Percentiles rank a stretch among this genome's conserved stretches.
Conservation (phyloP, 805 yeast species). For the Zygosaccharomyces rouxii region DNA sequence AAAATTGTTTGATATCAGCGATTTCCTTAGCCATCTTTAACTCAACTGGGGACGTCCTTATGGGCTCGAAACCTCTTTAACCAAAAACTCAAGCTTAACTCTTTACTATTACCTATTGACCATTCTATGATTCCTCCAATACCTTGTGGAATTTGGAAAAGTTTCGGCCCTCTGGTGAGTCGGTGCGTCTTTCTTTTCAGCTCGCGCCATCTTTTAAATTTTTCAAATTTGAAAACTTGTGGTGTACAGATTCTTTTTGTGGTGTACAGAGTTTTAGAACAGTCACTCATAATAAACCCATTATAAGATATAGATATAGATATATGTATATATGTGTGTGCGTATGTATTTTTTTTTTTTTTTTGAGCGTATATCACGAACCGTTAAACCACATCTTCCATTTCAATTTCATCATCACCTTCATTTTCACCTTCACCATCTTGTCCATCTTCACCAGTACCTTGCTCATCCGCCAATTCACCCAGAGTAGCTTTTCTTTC, state of each 20-base stretch:
- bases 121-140: neutral
- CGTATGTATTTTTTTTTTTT: too few species aligned
- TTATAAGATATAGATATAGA: neutral
- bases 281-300: slow-evolving; percentile 1
- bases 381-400: slow-evolving; percentile 67
- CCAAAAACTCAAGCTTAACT: neutral
- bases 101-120: neutral
- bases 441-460: slow-evolving; percentile 8
- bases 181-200: neutral
- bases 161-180: neutral
- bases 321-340: neutral
- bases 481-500: slow-evolving; percentile 68
- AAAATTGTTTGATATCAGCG: slow-evolving; percentile 95
- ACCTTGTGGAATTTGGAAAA: neutral
- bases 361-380: too few species aligned
- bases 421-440: slow-evolving; percentile 41
- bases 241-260: neutral
- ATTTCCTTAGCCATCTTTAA: slow-evolving; percentile 56
- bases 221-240: neutral
- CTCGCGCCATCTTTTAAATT: neutral
- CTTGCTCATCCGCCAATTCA: slow-evolving; percentile 38
- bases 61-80: neutral
- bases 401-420: slow-evolving; percentile 61
- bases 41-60: slow-evolving; percentile 7
- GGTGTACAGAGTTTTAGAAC: neutral